Conservation (phyloP, 495 filamentous ascomycete genomes). For the Penicillium paradoxum region DNA sequence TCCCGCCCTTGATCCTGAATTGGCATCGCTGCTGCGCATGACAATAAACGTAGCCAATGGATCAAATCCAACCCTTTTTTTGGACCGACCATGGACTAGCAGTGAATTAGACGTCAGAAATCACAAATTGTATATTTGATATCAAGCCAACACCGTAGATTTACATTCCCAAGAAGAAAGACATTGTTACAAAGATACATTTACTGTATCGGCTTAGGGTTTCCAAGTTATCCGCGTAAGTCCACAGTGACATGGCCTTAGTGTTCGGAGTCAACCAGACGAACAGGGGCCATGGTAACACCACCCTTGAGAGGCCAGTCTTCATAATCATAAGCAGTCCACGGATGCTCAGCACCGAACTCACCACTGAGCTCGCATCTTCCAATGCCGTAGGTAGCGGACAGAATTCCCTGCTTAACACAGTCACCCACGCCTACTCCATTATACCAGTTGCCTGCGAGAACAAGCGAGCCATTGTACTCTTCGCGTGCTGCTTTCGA, state of each 20-base stretch:
- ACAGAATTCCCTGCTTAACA: slow-evolving; percentile 42
- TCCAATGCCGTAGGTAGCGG: slow-evolving; percentile 32
- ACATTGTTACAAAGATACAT: background rate
- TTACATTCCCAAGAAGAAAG: background rate
- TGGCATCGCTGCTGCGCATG: background rate
- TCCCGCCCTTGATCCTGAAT: background rate
- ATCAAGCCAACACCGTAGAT: background rate
- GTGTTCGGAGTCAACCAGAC: slow-evolving; percentile 11
- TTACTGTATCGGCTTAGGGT: background rate
- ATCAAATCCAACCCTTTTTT: background rate
- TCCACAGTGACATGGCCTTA: background rate
- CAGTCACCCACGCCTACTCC: slow-evolving; percentile 63
- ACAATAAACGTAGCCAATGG: background rate
- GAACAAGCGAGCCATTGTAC: slow-evolving; percentile 61
- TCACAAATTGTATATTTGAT: background rate
- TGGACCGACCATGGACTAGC: background rate
- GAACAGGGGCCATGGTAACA: slow-evolving; percentile 28
- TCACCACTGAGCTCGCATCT: slow-evolving; percentile 25
- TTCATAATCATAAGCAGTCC: slow-evolving; percentile 14
- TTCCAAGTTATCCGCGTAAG: background rate
- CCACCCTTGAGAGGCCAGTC: slow-evolving; percentile 36
- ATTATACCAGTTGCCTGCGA: slow-evolving; percentile 76
- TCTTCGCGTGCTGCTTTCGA: slow-evolving; percentile 48
- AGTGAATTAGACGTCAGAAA: background rate
- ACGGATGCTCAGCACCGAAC: slow-evolving; percentile 9